These are phyloP conservation scores for Penicillium pulvis DNA, from an alignment of 495 filamentous ascomycete genomes.

Conservation along the genomic window DNA sequence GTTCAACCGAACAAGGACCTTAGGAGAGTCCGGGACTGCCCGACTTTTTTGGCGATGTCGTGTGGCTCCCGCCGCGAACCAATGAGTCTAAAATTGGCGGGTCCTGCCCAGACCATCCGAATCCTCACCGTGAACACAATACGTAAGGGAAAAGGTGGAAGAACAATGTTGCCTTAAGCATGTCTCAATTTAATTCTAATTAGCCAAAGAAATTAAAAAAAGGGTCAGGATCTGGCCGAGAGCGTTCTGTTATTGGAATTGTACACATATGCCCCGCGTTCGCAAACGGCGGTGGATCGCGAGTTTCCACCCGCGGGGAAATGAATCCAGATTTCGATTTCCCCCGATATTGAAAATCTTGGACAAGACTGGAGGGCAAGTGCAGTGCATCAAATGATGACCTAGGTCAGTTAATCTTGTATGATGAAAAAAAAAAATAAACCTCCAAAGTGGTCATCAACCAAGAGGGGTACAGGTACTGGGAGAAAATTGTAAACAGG, in stretches of 20 bases:
- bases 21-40: conserved; percentile 30
- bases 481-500: neutral
- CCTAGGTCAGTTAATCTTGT: neutral
- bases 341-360: neutral
- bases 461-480: neutral
- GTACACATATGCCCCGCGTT: conserved; percentile 3
- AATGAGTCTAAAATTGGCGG: conserved; percentile 2
- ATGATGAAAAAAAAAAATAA: neutral
- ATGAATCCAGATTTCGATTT: neutral
- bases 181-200: conserved; percentile 8
- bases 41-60: conserved; percentile 16
- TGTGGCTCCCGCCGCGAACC: neutral
- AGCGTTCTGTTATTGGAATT: neutral
- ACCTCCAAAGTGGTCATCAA: neutral
- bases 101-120: conserved; percentile 9
- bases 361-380: neutral
- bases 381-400: neutral
- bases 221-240: neutral
- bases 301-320: conserved; percentile 1
- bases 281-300: conserved; percentile 9
- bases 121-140: conserved; percentile 1
- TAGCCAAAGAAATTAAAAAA: neutral
- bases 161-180: neutral
- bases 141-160: conserved; percentile 9
- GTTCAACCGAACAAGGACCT: conserved; percentile 7